phyloP scores from a whole-genome alignment of 768 basidiomycete species.

The Leccinum boreale region DNA sequence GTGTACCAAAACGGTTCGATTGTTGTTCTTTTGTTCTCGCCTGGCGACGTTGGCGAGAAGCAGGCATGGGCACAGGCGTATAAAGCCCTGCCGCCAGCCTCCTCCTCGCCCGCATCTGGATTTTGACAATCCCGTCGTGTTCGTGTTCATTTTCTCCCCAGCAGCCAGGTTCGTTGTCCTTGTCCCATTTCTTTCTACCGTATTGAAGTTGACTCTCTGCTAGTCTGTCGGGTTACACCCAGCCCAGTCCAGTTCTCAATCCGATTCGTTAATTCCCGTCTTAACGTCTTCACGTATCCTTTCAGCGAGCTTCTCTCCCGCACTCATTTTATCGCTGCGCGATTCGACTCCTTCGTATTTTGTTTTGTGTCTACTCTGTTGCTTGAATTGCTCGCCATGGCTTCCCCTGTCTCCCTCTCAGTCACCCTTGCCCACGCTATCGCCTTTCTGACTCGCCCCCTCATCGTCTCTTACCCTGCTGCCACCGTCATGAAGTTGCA shows the following conservation, averaged over 20 bases:
- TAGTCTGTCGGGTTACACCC: conserved; percentile 27
- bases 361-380: conserved; percentile 9
- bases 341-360: conserved; percentile 27
- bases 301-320: conserved; percentile 24
- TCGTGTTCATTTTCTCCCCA: conserved; percentile 9
- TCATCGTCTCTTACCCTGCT: conserved; percentile 54
- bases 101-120: conserved; percentile 22
- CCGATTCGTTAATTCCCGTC: conserved; percentile 10
- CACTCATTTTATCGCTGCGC: conserved; percentile 31
- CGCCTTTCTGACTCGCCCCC: conserved; percentile 67
- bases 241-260: conserved; percentile 27
- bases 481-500: conserved; percentile 67
- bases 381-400: conserved; percentile 15
- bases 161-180: conserved; percentile 28
- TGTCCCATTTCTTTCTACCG: background rate
- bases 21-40: conserved; percentile 33
- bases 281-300: conserved; percentile 26
- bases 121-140: conserved; percentile 35
- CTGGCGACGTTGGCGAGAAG: conserved; percentile 24
- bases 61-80: conserved; percentile 18
- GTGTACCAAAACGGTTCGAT: conserved; percentile 28
- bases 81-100: conserved; percentile 19
- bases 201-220: background rate
- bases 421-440: conserved; percentile 72
- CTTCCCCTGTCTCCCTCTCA: conserved; percentile 49